Percentiles rank a stretch among this genome's conserved stretches.
These are phyloP conservation scores for Hygrophorus russula DNA, from an alignment of 768 basidiomycete species.

Conservation along the genomic window DNA sequence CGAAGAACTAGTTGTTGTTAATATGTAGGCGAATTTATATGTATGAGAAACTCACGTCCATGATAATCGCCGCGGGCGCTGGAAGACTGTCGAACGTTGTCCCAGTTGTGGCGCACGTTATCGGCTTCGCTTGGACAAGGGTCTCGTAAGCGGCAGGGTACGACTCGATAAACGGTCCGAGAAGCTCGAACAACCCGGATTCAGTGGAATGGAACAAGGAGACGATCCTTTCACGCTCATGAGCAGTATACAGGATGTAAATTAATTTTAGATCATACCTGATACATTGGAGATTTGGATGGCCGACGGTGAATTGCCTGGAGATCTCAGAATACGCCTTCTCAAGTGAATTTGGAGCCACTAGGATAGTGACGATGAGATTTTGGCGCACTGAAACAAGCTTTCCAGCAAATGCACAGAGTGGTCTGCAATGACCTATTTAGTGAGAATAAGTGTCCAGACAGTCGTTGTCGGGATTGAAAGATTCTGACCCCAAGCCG, in stretches of 20 bases:
- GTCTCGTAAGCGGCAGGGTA: too few relatives aligned
- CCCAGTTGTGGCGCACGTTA: slow-evolving; percentile 8
- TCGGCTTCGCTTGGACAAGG: neutral
- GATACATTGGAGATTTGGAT: too few relatives aligned
- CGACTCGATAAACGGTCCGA: neutral
- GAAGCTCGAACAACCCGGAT: neutral
- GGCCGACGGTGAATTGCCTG: too few relatives aligned
- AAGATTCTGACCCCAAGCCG: too few relatives aligned
- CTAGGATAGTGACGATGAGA: slow-evolving; percentile 6
- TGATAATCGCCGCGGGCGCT: slow-evolving; percentile 4
- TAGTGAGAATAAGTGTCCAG: too few relatives aligned
- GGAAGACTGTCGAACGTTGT: slow-evolving; percentile 6
- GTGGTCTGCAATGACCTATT: slow-evolving; percentile 10
- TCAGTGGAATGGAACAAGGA: slow-evolving; percentile 4
- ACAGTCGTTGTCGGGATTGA: too few relatives aligned
- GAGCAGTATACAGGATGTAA: neutral
- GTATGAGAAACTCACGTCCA: slow-evolving; percentile 7
- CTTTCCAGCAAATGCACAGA: slow-evolving; percentile 8
- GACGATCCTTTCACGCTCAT: neutral
- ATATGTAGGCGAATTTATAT: neutral
- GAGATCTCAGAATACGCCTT: too few relatives aligned
- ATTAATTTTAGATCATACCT: too few relatives aligned
- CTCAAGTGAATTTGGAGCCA: too few relatives aligned
- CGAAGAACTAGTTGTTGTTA: neutral
- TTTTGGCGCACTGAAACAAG: slow-evolving; percentile 6